Percentiles rank a stretch among this genome's conserved stretches.
Evolutionary conservation across 2,329 filamentous ascomycete genomes (phyloP).

Genomic region (Exophiala mesophila): DNA sequence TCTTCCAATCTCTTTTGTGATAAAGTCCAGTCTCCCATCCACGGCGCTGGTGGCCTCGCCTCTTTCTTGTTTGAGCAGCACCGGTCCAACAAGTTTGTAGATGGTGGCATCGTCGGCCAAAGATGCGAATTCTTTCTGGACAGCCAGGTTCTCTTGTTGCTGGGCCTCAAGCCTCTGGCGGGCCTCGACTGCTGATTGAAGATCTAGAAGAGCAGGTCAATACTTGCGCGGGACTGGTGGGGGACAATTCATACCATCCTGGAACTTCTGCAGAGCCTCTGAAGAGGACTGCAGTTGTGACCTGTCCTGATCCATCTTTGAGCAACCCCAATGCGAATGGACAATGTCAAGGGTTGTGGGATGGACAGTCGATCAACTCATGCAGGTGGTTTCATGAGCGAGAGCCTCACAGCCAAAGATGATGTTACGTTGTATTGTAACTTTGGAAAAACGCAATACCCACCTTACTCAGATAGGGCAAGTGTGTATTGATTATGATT

Average conservation of each 20-base stretch:
- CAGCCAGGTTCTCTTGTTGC: constrained; percentile 84
- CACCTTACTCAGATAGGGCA: too few relatives aligned
- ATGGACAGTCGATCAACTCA: too few relatives aligned
- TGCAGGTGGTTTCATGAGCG: too few relatives aligned
- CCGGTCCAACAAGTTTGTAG: constrained; percentile 92
- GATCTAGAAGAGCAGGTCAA: constrained; percentile 53
- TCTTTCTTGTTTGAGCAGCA: constrained; percentile 91
- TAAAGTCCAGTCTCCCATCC: constrained; percentile 85
- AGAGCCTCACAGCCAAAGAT: too few relatives aligned
- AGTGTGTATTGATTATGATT: too few relatives aligned
- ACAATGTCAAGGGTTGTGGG: too few relatives aligned
- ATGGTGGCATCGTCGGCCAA: constrained; percentile 80
- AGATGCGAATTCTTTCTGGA: constrained; percentile 73
- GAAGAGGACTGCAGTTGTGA: constrained; percentile 75
- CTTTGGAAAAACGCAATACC: too few relatives aligned
- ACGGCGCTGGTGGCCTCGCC: constrained; percentile 85
- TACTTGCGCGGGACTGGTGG: constrained; percentile 1
- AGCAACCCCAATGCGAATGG: too few relatives aligned
- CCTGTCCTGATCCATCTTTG: constrained; percentile 52
- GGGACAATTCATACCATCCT: constrained; percentile 58
- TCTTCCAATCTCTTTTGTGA: constrained; percentile 78
- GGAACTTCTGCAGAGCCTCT: constrained; percentile 81
- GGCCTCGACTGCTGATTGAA: constrained; percentile 69
- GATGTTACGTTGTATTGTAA: too few relatives aligned
- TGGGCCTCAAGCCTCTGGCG: constrained; percentile 89